Base-by-base conservation (phyloP, 495 filamentous ascomycete species). In the Tricharina praecox region DNA sequence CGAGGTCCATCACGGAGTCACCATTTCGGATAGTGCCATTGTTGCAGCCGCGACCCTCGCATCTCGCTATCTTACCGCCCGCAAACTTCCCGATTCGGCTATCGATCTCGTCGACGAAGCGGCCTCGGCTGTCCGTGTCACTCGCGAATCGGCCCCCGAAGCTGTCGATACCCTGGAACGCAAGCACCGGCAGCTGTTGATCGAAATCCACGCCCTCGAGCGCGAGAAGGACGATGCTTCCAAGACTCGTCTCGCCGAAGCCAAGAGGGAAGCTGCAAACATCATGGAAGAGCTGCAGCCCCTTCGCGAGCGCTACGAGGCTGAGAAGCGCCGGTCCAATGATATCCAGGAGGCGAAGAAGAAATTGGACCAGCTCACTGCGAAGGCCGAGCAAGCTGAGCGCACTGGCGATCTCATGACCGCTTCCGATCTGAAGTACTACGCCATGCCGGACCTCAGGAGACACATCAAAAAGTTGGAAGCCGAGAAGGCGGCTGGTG, bases 1-100 rank as follows among this genome's bases (percentile, higher is more conserved):
- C 64, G 90, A 97, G 63, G 83, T 92, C 15, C 90, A 97, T 66
- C 90, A 97, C 63, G 85, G 86, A 74, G 92, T 97, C 60, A 94
- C 74, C 58, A 95, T 97, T 55, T 71, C 85, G 9, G 90, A 97
- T 54, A 80, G 76, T 55, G 88, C 90, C 54, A 86, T 97, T 50
- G 87, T 97, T 4, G 69, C 85, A 32, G 82, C 92, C 9, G 86
- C 90, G 10, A 88, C 73, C 16, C 76, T 96, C 13, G 90, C 90
- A 23, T 78, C 85, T 24, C 79, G 90, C 15, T 97, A 96, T 52
- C 73, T 97, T 25, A 96, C 90, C 1, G 76, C 77, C 24, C 76
- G 90, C 45, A 77, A 90, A 58, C 76, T 97, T 32, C 90, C 90
- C 3, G 90, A 97, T 62, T 95, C 90, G 1, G 92, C 90, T 5